Evolutionary conservation across 2,329 filamentous ascomycete genomes (phyloP), one percentile per base, ranked within the genome.

Genomic region (Sarocladium brachiariae): DNA sequence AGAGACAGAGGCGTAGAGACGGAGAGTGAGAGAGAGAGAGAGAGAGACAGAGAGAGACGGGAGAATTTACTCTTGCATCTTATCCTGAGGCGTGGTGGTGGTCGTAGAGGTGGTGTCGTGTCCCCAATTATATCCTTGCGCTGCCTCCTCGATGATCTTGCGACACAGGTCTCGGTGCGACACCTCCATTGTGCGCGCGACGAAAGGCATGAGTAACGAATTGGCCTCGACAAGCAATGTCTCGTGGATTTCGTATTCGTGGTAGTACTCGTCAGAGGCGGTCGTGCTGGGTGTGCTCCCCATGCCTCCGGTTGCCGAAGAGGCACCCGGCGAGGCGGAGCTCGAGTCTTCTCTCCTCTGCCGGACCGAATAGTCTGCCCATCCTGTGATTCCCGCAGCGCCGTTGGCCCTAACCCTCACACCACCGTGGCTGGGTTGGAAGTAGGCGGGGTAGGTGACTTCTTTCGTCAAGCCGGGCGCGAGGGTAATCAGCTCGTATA

Each of bases 351-450:
- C 52, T 43, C 38, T 54, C 46, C 54, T 59, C 51, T 51, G 55
- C 47, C 57, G 60, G 45, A 67, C 63, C 37, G 51, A 56, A 55
- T 64, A 69, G 54, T 67, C 64, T 37, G 59, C 69, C 62, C 72
- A 68, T 49, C 75, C 66, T 14, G 63, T 61, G 19, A 75, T 70
- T 33, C 71, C 71, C 21, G 63, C 70, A 2, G 66, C 62, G 4
- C 72, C 71, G 35, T 70, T 62, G 46, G 69, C 72, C 34, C 72
- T 64, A 50, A 67, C 67, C n/a, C 72, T 65, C 25, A 72, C 59
- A 45, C 72, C 72, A 31, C 63, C 58, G 19, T 63, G 61, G 27
- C 70, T 65, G 53, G 60, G 63, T 57, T 75, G 72, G 54, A 75
- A 73, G 24, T 71, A 64, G 53, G 69, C 70, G 4, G 68, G 67